phyloP scores from a whole-genome alignment of 176 grass and related monocot genomes.

The Cocos nucifera region DNA sequence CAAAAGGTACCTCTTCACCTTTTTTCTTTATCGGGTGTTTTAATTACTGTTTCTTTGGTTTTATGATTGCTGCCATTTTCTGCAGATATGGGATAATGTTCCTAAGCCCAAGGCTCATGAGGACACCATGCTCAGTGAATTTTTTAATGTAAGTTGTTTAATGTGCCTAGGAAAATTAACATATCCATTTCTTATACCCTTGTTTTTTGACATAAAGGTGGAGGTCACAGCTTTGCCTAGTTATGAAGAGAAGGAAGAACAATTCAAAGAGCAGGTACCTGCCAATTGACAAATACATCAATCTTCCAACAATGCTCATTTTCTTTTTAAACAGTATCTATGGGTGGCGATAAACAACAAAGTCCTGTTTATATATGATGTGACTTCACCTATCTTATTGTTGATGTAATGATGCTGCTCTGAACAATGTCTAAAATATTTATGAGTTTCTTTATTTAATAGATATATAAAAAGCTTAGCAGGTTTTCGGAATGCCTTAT shows the following conservation, averaged over 20 bases:
- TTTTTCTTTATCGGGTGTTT: slow-evolving; percentile 19
- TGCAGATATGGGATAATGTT: slow-evolving; percentile 82
- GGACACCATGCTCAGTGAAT: slow-evolving; percentile 70
- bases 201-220: slow-evolving; percentile 34
- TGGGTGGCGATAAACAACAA: no score
- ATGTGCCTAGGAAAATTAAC: neutral
- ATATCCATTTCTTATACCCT: neutral
- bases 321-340: no score
- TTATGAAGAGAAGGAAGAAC: slow-evolving; percentile 83
- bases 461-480: no score
- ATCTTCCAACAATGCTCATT: no score
- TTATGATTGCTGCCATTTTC: slow-evolving; percentile 6
- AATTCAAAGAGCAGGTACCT: slow-evolving; percentile 75
- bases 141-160: slow-evolving; percentile 61
- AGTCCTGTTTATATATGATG: no score
- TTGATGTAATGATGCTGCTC: no score
- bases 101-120: slow-evolving; percentile 70
- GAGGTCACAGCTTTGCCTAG: slow-evolving; percentile 74
- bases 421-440: no score
- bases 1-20: slow-evolving; percentile 40
- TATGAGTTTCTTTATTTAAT: no score
- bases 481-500: neutral
- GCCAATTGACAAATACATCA: neutral
- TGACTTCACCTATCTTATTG: no score
- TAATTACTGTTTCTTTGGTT: slow-evolving; percentile 3